Percentiles rank a stretch among this genome's conserved stretches.
phyloP scores from a whole-genome alignment of 78 protist species.

The Acrasis kona region DNA sequence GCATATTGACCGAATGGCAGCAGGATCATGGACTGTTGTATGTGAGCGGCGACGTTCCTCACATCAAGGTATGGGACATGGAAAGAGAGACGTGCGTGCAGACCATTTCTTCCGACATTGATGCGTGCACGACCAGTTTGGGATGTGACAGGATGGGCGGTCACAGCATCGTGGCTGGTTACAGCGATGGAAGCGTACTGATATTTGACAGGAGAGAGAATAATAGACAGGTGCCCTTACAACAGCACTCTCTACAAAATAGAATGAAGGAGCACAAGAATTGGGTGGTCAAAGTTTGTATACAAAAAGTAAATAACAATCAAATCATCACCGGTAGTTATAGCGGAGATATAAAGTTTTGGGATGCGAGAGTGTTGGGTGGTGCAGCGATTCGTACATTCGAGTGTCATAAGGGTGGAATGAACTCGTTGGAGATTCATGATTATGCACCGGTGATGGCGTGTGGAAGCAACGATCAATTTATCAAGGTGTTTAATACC shows the following conservation, averaged over 20 bases:
- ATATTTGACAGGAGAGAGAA: conserved; percentile 32
- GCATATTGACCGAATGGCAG: conserved; percentile 4
- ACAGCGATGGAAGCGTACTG: conserved; percentile 44
- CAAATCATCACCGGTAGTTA: not conserved
- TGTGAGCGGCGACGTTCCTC: conserved; percentile 32
- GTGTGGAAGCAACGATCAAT: conserved; percentile 22
- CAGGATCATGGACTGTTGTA: conserved; percentile 10
- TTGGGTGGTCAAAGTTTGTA: not conserved
- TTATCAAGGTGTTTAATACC: conserved; percentile 33
- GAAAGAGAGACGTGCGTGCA: conserved; percentile 40
- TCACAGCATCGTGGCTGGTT: conserved; percentile 34
- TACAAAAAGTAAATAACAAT: not conserved
- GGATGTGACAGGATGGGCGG: conserved; percentile 31
- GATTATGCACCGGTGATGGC: conserved; percentile 44
- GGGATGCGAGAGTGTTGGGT: conserved; percentile 16
- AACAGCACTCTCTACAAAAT: not conserved
- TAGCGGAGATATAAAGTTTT: conserved; percentile 14
- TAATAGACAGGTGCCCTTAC: too few species aligned
- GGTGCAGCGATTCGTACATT: not conserved
- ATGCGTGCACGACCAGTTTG: conserved; percentile 29
- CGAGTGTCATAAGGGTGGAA: not conserved
- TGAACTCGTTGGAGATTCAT: conserved; percentile 39
- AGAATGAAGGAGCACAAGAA: conserved; percentile 3
- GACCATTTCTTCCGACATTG: conserved; percentile 25
- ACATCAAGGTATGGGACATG: conserved; percentile 63